A percentile compares a stretch with the other conserved stretches of the same genome.
Evolutionary conservation across 2,329 filamentous ascomycete genomes (phyloP).

Genomic region (Exserohilum turcica): DNA sequence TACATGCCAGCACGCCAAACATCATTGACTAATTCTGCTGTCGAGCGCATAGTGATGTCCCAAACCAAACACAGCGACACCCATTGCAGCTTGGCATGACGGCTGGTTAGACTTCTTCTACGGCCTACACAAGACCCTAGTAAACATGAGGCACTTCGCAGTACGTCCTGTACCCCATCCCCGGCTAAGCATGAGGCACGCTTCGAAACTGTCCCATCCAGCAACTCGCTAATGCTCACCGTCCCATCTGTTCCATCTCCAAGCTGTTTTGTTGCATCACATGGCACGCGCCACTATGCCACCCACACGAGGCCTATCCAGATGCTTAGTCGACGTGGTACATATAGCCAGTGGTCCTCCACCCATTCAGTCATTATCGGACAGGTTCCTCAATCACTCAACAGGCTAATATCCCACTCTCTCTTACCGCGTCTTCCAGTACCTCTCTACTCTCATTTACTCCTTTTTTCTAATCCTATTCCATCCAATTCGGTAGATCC

Average conservation of each 20-base stretch:
- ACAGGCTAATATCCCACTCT: conserved; percentile 27
- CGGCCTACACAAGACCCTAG: too few relatives aligned
- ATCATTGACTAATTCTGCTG: conserved; percentile 15
- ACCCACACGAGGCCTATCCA: conserved; percentile 2
- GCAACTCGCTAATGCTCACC: conserved; percentile 14
- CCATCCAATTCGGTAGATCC: conserved; percentile 24
- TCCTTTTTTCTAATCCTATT: conserved; percentile 12
- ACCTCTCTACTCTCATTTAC: conserved; percentile 17
- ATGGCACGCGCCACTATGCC: conserved; percentile 13
- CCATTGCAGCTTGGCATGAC: conserved; percentile 17
- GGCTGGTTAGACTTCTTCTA: not conserved
- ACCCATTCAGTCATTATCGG: conserved; percentile 23
- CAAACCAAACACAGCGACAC: conserved; percentile 13
- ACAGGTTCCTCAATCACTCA: conserved; percentile 38
- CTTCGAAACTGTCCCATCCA: conserved; percentile 21
- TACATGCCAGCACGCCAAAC: conserved; percentile 34
- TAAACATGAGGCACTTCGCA: too few relatives aligned
- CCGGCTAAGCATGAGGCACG: conserved; percentile 14
- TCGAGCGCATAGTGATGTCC: conserved; percentile 12
- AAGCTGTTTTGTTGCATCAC: conserved; percentile 9
- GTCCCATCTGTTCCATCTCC: conserved; percentile 15
- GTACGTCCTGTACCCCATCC: too few relatives aligned
- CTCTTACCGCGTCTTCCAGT: conserved; percentile 19
- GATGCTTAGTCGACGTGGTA: conserved; percentile 13
- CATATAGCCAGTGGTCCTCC: conserved; percentile 28